phyloP scores from a whole-genome alignment of 2,329 filamentous ascomycete genomes.

The Diplodia seriata region DNA sequence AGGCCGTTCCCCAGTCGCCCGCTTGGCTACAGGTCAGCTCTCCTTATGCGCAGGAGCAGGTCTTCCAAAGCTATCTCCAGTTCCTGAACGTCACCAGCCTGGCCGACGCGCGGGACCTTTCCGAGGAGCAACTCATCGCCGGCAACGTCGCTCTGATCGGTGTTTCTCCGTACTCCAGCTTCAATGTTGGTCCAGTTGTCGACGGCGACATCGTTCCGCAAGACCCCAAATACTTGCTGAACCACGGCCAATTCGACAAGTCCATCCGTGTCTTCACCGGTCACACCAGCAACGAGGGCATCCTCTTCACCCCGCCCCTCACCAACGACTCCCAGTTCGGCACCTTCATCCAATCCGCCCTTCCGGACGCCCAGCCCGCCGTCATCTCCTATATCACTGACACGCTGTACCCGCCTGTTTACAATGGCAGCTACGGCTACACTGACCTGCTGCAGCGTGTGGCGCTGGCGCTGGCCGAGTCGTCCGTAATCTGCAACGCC shows the following conservation, averaged over 20 bases:
- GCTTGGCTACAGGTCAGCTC: slow-evolving; percentile 48
- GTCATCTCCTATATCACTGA: slow-evolving; percentile 52
- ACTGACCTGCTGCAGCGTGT: slow-evolving; percentile 49
- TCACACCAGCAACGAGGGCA: slow-evolving; percentile 56
- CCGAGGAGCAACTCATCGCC: slow-evolving; percentile 43
- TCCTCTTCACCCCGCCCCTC: slow-evolving; percentile 43
- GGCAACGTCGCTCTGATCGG: slow-evolving; percentile 45
- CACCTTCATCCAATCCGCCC: slow-evolving; percentile 38
- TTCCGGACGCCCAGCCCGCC: slow-evolving; percentile 43
- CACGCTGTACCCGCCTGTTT: slow-evolving; percentile 59
- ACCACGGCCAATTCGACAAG: slow-evolving; percentile 48
- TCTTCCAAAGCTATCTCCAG: slow-evolving; percentile 42
- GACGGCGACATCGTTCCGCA: slow-evolving; percentile 45
- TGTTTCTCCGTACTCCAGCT: slow-evolving; percentile 44
- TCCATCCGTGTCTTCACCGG: slow-evolving; percentile 46
- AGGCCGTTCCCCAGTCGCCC: slow-evolving; percentile 49
- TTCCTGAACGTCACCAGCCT: slow-evolving; percentile 45
- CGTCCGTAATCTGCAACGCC: slow-evolving; percentile 60
- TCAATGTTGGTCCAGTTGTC: slow-evolving; percentile 45
- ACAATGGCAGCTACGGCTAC: slow-evolving; percentile 57
- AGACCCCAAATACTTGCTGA: slow-evolving; percentile 44
- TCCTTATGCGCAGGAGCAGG: slow-evolving; percentile 41
- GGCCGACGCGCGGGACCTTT: slow-evolving; percentile 43
- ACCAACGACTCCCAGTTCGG: slow-evolving; percentile 37
- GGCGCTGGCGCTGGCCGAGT: slow-evolving; percentile 53